Evolutionary conservation across 148 eudicot genomes (phyloP).

Genomic region (Polygonum aviculare): DNA sequence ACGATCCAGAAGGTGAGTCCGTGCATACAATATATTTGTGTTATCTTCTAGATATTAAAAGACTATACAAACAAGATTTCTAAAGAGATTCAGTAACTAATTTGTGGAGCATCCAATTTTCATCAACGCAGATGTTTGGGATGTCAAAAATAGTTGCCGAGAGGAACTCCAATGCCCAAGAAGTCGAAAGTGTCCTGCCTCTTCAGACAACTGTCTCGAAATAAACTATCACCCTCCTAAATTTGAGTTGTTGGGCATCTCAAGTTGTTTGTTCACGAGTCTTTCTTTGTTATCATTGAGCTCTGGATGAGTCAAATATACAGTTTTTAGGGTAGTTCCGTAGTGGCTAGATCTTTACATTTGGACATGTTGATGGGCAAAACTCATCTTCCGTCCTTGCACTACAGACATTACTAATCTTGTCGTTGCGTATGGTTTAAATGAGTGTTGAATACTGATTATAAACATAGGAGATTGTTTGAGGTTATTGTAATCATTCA

Average conservation of each 20-base stretch:
- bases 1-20: slow-evolving; percentile 61
- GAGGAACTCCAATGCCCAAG: slow-evolving; percentile 26
- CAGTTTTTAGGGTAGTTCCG: neutral
- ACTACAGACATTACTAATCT: neutral
- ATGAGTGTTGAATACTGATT: too few relatives aligned
- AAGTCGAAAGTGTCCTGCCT: slow-evolving; percentile 46
- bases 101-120: neutral
- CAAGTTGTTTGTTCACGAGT: neutral
- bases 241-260: neutral
- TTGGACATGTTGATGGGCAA: neutral
- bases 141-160: slow-evolving; percentile 78
- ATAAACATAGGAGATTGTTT: too few relatives aligned
- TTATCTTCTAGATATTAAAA: too few relatives aligned
- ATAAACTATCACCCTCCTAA: slow-evolving; percentile 8
- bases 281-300: neutral
- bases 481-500: too few relatives aligned
- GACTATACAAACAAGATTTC: neutral
- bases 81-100: neutral
- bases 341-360: neutral
- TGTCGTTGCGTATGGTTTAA: neutral
- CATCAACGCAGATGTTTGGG: slow-evolving; percentile 62
- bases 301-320: neutral
- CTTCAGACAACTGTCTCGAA: slow-evolving; percentile 42
- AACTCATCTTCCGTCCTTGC: neutral
- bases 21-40: neutral